These are phyloP conservation scores for Melastoma candidum DNA, from an alignment of 441 rosid species.

Conservation along the genomic window DNA sequence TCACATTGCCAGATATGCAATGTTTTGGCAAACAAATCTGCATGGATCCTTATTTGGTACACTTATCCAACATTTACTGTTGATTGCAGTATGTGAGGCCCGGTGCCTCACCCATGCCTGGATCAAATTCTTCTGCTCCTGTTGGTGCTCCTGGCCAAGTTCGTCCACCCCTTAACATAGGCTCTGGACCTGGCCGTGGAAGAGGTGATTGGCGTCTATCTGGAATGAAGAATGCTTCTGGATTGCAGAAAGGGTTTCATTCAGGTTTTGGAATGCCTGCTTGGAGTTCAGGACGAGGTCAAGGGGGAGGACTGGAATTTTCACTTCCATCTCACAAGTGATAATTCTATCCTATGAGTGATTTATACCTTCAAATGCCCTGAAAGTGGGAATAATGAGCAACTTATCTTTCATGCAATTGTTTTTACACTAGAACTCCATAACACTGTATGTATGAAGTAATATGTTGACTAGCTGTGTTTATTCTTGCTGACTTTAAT, in stretches of 20 bases:
- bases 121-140: slow-evolving; percentile 36
- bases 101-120: slow-evolving; percentile 75
- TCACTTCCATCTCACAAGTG: slow-evolving; percentile 99
- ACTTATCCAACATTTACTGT: slow-evolving; percentile 18
- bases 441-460: neutral
- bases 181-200: slow-evolving; percentile 69
- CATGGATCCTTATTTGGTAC: slow-evolving; percentile 3
- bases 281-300: slow-evolving; percentile 76
- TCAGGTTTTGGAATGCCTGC: slow-evolving; percentile 50
- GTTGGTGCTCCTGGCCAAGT: slow-evolving; percentile 63
- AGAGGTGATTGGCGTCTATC: slow-evolving; percentile 93
- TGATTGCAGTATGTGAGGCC: slow-evolving; percentile 94
- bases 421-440: too few species aligned
- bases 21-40: too few species aligned
- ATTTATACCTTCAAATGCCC: neutral
- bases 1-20: too few species aligned
- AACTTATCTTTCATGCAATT: too few species aligned
- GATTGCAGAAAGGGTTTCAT: slow-evolving; percentile 67
- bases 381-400: neutral
- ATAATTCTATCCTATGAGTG: slow-evolving; percentile 7
- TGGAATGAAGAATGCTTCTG: slow-evolving; percentile 56
- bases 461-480: neutral
- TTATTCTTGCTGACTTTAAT: neutral
- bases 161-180: slow-evolving; percentile 60
- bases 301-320: slow-evolving; percentile 71